These are phyloP conservation scores for Pyricularia pennisetigena DNA, from an alignment of 2,329 filamentous ascomycete species.

Conservation along the genomic window DNA sequence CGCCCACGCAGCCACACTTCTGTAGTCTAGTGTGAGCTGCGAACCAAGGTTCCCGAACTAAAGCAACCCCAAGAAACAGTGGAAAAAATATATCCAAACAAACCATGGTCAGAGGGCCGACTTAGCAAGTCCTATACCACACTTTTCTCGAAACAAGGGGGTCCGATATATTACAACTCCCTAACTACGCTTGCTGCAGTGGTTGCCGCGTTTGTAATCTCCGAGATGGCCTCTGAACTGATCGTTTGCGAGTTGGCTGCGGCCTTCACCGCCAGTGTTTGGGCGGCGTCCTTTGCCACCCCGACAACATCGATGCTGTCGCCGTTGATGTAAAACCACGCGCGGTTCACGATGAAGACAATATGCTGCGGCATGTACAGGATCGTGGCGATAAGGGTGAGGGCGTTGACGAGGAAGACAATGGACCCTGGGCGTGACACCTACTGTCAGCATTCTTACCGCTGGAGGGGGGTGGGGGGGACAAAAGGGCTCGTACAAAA, in stretches of 20 bases:
- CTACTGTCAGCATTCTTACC: neutral
- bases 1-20: neutral
- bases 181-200: slow-evolving; percentile 17
- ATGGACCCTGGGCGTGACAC: slow-evolving; percentile 61
- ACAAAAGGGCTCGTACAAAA: slow-evolving; percentile 60
- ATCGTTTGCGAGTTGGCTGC: slow-evolving; percentile 15
- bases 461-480: neutral
- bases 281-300: slow-evolving; percentile 31
- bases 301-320: slow-evolving; percentile 51
- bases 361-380: slow-evolving; percentile 94
- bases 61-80: neutral
- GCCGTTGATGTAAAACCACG: slow-evolving; percentile 92
- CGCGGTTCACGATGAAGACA: slow-evolving; percentile 68
- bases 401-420: slow-evolving; percentile 79
- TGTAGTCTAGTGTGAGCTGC: neutral
- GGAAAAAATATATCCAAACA: neutral
- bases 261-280: slow-evolving; percentile 23
- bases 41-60: neutral
- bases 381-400: slow-evolving; percentile 76
- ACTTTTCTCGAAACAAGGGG: neutral
- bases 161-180: slow-evolving; percentile 25
- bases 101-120: neutral
- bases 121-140: neutral
- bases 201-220: slow-evolving; percentile 16
- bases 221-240: slow-evolving; percentile 11